Evolutionary conservation across 192 early-diverging fungal genomes (phyloP).

Genomic region (Chytriomyces sp.): DNA sequence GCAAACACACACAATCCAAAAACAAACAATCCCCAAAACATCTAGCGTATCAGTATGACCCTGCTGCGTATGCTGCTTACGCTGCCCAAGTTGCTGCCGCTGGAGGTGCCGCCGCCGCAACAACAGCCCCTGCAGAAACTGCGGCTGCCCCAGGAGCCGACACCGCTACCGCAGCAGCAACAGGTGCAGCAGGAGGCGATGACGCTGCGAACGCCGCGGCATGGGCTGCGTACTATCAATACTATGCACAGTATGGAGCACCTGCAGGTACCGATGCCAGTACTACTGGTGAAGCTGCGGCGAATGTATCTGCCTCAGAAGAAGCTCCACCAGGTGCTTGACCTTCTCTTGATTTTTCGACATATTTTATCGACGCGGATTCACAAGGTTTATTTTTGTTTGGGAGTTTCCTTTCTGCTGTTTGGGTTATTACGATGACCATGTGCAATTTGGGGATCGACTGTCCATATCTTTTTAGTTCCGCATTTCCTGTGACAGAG

Average conservation of each 20-base stretch:
- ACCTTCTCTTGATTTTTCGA: background rate
- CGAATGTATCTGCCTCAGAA: background rate
- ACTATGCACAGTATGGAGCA: constrained; percentile 32
- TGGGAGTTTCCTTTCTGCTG: background rate
- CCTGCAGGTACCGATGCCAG: background rate
- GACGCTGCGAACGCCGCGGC: constrained; percentile 32
- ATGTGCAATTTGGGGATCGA: too few species aligned
- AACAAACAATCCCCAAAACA: too few species aligned
- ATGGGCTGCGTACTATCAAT: constrained; percentile 24
- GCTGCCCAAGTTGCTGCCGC: constrained; percentile 5
- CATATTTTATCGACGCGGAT: background rate
- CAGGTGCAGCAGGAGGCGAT: constrained; percentile 2
- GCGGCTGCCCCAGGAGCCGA: background rate
- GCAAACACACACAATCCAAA: too few species aligned
- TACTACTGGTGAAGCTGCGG: background rate
- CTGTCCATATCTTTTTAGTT: too few species aligned
- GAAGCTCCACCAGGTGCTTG: constrained; percentile 26
- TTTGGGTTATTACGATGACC: background rate
- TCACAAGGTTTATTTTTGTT: background rate
- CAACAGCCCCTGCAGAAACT: background rate
- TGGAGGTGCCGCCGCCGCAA: background rate
- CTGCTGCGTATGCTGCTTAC: constrained; percentile 1
- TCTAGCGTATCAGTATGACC: background rate
- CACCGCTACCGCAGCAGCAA: background rate
- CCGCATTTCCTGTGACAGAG: too few species aligned